Evolutionary conservation across 352 stramenopile species (phyloP).

Genomic region (Pythium biforme): DNA sequence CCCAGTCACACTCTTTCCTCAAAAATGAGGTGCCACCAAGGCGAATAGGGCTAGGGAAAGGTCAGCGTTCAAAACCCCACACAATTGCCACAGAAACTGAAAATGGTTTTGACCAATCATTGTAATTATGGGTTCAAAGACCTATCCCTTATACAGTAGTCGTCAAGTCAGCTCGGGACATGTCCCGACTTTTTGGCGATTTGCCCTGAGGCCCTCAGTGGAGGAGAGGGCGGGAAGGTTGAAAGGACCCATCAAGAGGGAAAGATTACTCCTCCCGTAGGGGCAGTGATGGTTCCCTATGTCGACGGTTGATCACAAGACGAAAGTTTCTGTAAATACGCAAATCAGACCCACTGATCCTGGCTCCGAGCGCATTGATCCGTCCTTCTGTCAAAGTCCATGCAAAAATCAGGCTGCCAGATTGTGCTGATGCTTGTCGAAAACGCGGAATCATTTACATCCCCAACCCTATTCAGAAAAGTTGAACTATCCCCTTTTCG

Average conservation of each 20-base stretch:
- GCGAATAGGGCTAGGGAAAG: not conserved
- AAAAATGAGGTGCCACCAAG: not conserved
- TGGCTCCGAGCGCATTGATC: not conserved
- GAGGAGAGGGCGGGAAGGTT: no score
- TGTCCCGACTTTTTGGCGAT: not conserved
- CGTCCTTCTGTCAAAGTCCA: not conserved
- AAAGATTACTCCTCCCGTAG: not conserved
- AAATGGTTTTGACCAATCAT: not conserved
- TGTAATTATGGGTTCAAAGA: not conserved
- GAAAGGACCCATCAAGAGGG: not conserved
- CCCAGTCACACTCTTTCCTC: not conserved
- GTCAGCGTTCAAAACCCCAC: not conserved
- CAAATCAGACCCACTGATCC: not conserved
- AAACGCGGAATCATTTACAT: slow-evolving; percentile 2
- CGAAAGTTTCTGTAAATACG: no score
- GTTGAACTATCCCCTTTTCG: not conserved
- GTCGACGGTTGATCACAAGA: no score
- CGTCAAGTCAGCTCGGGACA: slow-evolving; percentile 2
- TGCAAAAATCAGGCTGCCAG: not conserved
- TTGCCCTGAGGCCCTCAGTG: not conserved
- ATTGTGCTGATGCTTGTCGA: slow-evolving; percentile 8
- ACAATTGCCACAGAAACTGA: no score
- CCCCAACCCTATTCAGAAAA: not conserved
- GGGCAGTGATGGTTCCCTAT: no score
- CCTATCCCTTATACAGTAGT: slow-evolving; percentile 3